Base-by-base conservation (phyloP, 306 rosid genomes). In the Cicer bijugum region DNA sequence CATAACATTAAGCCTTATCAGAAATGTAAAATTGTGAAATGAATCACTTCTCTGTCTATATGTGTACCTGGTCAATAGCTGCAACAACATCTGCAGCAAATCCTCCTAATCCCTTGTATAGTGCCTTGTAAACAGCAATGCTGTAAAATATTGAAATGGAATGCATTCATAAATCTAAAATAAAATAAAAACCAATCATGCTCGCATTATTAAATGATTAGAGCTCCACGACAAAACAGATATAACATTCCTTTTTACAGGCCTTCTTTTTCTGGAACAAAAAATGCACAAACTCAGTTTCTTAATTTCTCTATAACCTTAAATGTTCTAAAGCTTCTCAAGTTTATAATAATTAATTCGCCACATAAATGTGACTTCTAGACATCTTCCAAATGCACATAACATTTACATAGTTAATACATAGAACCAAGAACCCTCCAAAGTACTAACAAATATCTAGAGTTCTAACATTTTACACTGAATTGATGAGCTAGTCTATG, bases 31-130 rank as follows among this genome's bases (percentile, higher is more conserved):
- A 28, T 28, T 28, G 35, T 28, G 35, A 28, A 28, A 44, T 69
- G 69, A 20, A 67, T 28, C 38, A 52, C 58, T 80, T 63, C 12
- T 66, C 62, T 56, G 23, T 15, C 66, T 64, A 40, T 52, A 50
- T 50, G 72, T 61, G 15, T 71, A 95, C 99, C 96, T 91, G 97
- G 81, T 91, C 99, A 74, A 95, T 86, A 44, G 97, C 99, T 71
- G 99, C 97, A 76, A 95, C 99, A 57, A 95, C 96, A 85, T 95
- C 99, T 53, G 99, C 99, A 53, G 97, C 97, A 86, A 91, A 91
- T 56, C 99, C 99, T 74, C 99, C 99, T 77, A 91, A 88, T 60
- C 91, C 84, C 86, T 85, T 88, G 89, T 95, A 95, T 79, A 95
- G 64, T 72, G 97, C 97, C 88, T 95, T 91, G 88, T 95, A 95